A percentile compares a stretch with the other conserved stretches of the same genome.
These are phyloP conservation scores for Tilletia horrida DNA, from an alignment of 1,284 basidiomycete species.

Conservation along the genomic window DNA sequence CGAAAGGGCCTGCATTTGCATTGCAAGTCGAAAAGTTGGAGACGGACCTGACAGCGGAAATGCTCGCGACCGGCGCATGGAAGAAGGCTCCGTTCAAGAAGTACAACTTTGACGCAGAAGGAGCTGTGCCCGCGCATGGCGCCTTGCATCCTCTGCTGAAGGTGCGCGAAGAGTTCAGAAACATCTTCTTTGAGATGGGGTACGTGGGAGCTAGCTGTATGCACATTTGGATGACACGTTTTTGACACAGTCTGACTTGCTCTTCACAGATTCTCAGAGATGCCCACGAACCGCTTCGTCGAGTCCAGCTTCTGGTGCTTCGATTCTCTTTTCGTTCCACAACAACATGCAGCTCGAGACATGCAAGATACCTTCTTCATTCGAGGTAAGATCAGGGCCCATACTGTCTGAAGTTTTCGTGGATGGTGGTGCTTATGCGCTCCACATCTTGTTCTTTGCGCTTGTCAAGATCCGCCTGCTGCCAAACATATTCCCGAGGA, in stretches of 20 bases:
- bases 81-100: slow-evolving; percentile 71
- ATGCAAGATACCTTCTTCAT: slow-evolving; percentile 99
- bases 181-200: slow-evolving; percentile 99
- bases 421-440: not conserved
- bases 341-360: slow-evolving; percentile 97
- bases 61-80: slow-evolving; percentile 68
- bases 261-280: slow-evolving; percentile 73
- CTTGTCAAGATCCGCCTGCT: slow-evolving; percentile 69
- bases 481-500: slow-evolving; percentile 74
- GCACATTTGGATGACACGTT: not conserved
- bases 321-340: slow-evolving; percentile 95
- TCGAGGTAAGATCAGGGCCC: slow-evolving; percentile 63
- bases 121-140: slow-evolving; percentile 79
- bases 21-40: slow-evolving; percentile 93
- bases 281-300: slow-evolving; percentile 97
- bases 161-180: slow-evolving; percentile 94
- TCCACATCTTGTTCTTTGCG: no score
- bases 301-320: slow-evolving; percentile 99
- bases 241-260: not conserved
- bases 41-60: slow-evolving; percentile 93
- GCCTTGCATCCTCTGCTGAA: slow-evolving; percentile 94
- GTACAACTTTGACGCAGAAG: slow-evolving; percentile 98
- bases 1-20: slow-evolving; percentile 82
- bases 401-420: no score
- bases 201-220: slow-evolving; percentile 39